Base-by-base conservation (phyloP, 371 early-diverging fungal genomes). In the Gilbertella persicaria region DNA sequence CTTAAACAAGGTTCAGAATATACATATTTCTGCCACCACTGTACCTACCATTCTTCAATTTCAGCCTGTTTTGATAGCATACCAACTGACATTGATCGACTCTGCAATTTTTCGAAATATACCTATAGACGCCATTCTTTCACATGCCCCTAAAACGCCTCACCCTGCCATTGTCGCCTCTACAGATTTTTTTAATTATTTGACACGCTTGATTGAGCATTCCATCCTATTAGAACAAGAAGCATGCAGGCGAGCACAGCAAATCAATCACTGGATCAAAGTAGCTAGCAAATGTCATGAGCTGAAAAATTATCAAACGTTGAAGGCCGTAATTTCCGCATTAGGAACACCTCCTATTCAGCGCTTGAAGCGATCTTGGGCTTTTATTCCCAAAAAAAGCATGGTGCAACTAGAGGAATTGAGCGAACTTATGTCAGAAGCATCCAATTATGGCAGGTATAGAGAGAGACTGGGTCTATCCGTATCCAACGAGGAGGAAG, bases 121-220 rank as follows among this genome's bases (percentile, higher is more conserved):
- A 9, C 76, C 81, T 13, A 78, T 87, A 0, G 41, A 50, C 0
- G 86, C 88, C n/a, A 64, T 92, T 5, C 39, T 86, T 14, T 45
- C 64, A 0, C 91, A 90, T 61, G 78, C 87, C 0, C 80, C 89
- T 0, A 82, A 84, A 30, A 58, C 73, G 14, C 88, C 89, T 0
- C 76, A 86, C 37, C 79, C 83, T 9, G 64, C 78, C n/a, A 77
- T 92, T 23, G 83, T 81, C 8, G 84, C 86, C 4, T 84, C 84
- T 1, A 85, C 90, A 2, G 91, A 89, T 48, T 88, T 89, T 61
- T 92, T 92, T 76, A 92, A 92, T 58, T 90, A 89, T 57, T 58
- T 90, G 5, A 88, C 91, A 12, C 76, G 92, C 12, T 47, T 86
- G 26, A 82, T 92, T 24, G 92, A 92, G 59, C 77, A 78, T 39